Percentiles rank a stretch among this genome's conserved stretches.
These are phyloP conservation scores for Backusella sp. DNA, from an alignment of 192 early-diverging fungal genomes.

Conservation along the genomic window DNA sequence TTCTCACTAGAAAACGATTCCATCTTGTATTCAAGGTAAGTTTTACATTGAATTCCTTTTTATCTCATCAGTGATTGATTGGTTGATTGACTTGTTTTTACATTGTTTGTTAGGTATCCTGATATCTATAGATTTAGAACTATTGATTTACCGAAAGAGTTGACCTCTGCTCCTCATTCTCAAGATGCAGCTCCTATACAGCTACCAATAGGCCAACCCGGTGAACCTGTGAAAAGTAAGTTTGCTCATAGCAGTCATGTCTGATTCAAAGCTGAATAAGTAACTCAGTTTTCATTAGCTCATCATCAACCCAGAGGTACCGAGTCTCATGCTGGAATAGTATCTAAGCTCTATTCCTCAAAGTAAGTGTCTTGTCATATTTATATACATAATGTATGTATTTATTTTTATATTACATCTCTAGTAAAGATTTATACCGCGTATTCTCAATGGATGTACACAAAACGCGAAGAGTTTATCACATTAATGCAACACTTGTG, in stretches of 20 bases:
- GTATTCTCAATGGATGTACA: slow-evolving; percentile 18
- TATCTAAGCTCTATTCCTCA: slow-evolving; percentile 20
- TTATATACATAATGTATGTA: not conserved
- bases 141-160: slow-evolving; percentile 9
- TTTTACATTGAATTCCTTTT: not conserved
- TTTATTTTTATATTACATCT: not conserved
- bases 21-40: slow-evolving; percentile 34
- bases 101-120: slow-evolving; percentile 13
- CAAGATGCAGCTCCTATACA: slow-evolving; percentile 5
- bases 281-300: slow-evolving; percentile 3
- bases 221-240: slow-evolving; percentile 20
- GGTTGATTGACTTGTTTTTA: not conserved
- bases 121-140: slow-evolving; percentile 23
- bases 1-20: slow-evolving; percentile 24
- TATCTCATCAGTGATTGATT: not conserved
- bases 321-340: slow-evolving; percentile 9
- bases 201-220: slow-evolving; percentile 6
- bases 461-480: not conserved
- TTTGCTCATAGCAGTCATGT: not conserved
- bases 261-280: not conserved
- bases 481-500: slow-evolving; percentile 14
- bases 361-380: not conserved
- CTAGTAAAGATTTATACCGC: slow-evolving; percentile 13
- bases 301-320: slow-evolving; percentile 19
- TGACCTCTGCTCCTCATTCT: slow-evolving; percentile 25